phyloP scores from a whole-genome alignment of 192 early-diverging fungal species.

The Backusella parvicylindrica region DNA sequence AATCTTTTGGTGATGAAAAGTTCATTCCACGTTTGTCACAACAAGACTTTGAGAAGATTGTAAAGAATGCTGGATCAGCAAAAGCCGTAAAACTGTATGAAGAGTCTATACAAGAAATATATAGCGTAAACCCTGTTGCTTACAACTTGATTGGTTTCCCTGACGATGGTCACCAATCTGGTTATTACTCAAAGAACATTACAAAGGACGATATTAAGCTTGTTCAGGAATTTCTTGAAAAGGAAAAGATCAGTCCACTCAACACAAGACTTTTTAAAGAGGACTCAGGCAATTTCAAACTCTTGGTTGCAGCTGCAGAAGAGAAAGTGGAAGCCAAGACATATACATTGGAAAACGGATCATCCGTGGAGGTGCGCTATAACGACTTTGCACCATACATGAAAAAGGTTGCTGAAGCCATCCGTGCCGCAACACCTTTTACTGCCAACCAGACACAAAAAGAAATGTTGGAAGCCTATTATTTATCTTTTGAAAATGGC shows the following conservation, averaged over 20 bases:
- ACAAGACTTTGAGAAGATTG: conserved; percentile 41
- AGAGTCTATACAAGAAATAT: conserved; percentile 32
- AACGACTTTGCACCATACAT: conserved; percentile 49
- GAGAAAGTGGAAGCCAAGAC: conserved; percentile 5
- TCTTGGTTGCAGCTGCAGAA: conserved; percentile 39
- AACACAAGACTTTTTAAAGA: conserved; percentile 41
- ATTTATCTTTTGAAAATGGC: conserved; percentile 46
- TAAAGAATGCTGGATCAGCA: conserved; percentile 30
- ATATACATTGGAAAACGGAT: conserved; percentile 32
- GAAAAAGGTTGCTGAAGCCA: conserved; percentile 35
- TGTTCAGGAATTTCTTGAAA: conserved; percentile 35
- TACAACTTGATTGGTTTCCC: conserved; percentile 52
- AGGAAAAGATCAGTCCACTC: conserved; percentile 19
- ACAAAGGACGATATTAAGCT: conserved; percentile 47
- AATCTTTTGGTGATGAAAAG: conserved; percentile 61
- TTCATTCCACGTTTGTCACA: conserved; percentile 48
- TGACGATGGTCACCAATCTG: conserved; percentile 58
- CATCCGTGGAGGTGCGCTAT: conserved; percentile 35
- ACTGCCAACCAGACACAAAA: conserved; percentile 53
- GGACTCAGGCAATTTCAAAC: conserved; percentile 15
- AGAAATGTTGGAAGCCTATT: conserved; percentile 50
- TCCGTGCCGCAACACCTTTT: conserved; percentile 40
- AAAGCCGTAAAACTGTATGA: conserved; percentile 32
- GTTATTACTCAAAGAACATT: conserved; percentile 52
- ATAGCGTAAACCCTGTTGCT: conserved; percentile 36